These are phyloP conservation scores for Penicillium concentricum DNA, from an alignment of 2,329 filamentous ascomycete species.

Conservation along the genomic window DNA sequence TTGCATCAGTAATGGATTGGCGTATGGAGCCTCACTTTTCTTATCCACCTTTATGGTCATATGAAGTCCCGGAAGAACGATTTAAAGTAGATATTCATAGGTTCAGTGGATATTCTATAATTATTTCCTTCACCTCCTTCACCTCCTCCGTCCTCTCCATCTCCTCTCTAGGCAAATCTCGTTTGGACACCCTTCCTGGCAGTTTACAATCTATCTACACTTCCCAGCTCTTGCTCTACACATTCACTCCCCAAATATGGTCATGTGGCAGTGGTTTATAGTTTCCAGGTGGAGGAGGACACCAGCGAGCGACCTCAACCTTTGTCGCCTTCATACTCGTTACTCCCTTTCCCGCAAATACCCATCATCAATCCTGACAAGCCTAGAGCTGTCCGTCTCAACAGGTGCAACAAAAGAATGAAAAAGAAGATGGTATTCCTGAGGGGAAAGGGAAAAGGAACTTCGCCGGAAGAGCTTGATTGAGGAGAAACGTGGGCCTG, in stretches of 20 bases:
- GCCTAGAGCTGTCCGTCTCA: not conserved
- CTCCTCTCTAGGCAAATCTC: not conserved
- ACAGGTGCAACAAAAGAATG: not conserved
- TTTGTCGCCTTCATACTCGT: not conserved
- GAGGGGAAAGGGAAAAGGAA: too few species aligned
- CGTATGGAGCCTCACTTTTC: not conserved
- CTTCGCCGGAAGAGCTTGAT: too few species aligned
- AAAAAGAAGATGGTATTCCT: not conserved
- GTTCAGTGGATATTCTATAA: not conserved
- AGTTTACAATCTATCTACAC: not conserved
- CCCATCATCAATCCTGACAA: not conserved
- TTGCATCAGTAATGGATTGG: conserved; percentile 3
- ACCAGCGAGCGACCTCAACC: not conserved
- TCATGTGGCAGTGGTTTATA: not conserved
- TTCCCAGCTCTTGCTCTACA: not conserved
- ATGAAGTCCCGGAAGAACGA: not conserved
- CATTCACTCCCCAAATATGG: not conserved
- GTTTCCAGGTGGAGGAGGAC: not conserved
- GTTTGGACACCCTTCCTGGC: not conserved
- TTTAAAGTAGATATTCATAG: too few species aligned
- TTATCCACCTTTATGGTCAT: not conserved
- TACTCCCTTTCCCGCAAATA: not conserved
- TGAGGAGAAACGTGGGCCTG: too few species aligned
- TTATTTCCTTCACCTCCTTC: not conserved
- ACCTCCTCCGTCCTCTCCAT: not conserved